A percentile compares a stretch with the other conserved stretches of the same genome.
These are phyloP conservation scores for Cyclotella kingstonii DNA, from an alignment of 108 stramenopile species.

Conservation along the genomic window DNA sequence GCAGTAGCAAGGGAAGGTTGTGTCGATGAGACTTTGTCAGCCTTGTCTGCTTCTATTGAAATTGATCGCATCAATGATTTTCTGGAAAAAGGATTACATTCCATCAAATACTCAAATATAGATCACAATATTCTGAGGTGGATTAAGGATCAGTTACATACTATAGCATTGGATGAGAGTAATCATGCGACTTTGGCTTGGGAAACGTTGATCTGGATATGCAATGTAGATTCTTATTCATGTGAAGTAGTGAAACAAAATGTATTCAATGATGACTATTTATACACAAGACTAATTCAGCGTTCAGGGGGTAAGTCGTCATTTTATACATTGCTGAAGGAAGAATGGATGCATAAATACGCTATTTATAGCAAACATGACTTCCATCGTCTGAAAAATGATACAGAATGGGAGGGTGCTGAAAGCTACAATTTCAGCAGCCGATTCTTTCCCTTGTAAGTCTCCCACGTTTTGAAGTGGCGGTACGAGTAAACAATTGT, in stretches of 20 bases:
- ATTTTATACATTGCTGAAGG: too few species aligned
- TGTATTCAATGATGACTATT: constrained; percentile 17
- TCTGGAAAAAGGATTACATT: not conserved
- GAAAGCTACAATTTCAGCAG: too few species aligned
- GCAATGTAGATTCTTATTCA: constrained; percentile 39
- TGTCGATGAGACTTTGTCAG: constrained; percentile 57
- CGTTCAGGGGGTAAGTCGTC: too few species aligned
- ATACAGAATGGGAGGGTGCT: too few species aligned
- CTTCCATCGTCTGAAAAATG: too few species aligned
- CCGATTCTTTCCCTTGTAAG: too few species aligned
- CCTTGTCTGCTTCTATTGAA: constrained; percentile 43
- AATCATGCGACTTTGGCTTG: constrained; percentile 55
- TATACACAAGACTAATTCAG: too few species aligned
- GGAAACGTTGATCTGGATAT: constrained; percentile 56
- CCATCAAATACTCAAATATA: constrained; percentile 15
- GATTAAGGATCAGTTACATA: constrained; percentile 34
- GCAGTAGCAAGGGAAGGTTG: constrained; percentile 55
- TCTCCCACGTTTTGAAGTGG: too few species aligned
- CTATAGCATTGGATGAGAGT: constrained; percentile 50
- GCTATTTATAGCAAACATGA: too few species aligned
- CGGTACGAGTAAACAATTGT: too few species aligned
- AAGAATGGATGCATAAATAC: too few species aligned
- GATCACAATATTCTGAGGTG: constrained; percentile 15
- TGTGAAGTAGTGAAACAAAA: constrained; percentile 37
- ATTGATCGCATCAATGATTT: not conserved